Conservation (phyloP, 805 yeast genomes). For the Priceomyces melissophilus region DNA sequence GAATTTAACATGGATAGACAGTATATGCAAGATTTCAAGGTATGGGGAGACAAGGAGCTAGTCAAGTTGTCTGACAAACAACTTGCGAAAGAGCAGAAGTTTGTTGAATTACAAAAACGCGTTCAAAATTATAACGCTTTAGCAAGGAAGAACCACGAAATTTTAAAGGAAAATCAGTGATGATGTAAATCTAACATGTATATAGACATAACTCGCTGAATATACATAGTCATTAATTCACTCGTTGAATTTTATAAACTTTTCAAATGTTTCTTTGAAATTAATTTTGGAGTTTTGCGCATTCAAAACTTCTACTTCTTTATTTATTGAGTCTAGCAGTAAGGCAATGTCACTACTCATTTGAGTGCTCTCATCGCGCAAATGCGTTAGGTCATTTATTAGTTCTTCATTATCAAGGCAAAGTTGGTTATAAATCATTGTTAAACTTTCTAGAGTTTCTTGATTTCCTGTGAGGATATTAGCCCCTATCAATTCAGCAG, state of each 20-base stretch:
- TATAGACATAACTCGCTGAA: background rate
- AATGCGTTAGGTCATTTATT: constrained; percentile 16
- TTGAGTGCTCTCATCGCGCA: constrained; percentile 18
- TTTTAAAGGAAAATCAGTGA: constrained; percentile 7
- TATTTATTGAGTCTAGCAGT: constrained; percentile 19
- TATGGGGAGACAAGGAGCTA: constrained; percentile 71
- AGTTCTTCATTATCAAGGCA: constrained; percentile 31
- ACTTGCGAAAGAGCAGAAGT: constrained; percentile 26
- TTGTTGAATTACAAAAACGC: constrained; percentile 36
- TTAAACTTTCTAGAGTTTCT: constrained; percentile 24
- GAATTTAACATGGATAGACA: constrained; percentile 81
- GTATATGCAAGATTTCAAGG: constrained; percentile 73
- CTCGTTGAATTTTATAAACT: background rate
- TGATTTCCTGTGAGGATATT: constrained; percentile 18
- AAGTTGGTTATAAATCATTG: constrained; percentile 35
- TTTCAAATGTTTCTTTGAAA: constrained; percentile 22
- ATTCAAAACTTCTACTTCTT: constrained; percentile 17
- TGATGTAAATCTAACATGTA: constrained; percentile 13
- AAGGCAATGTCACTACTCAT: constrained; percentile 18
- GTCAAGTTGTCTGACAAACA: constrained; percentile 45
- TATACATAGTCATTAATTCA: background rate
- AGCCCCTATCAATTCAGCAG: constrained; percentile 32
- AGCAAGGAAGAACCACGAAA: constrained; percentile 34
- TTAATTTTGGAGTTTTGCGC: constrained; percentile 16
- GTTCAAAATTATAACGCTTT: constrained; percentile 35